Conservation (phyloP, 164 flowering plant genomes). For the Cinnamomum micranthum region DNA sequence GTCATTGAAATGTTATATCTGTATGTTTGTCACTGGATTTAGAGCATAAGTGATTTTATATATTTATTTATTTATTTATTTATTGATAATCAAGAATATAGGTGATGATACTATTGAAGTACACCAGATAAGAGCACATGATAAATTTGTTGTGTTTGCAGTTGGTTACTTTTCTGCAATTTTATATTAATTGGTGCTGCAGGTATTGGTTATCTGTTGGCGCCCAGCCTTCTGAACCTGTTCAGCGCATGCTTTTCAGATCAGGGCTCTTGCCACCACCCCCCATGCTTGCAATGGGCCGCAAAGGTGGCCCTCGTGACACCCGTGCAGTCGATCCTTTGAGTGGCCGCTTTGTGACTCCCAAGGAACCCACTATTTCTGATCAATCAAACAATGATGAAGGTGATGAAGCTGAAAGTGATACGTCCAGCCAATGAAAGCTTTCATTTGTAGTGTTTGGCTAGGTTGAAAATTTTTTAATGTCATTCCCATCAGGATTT, state of each 20-base stretch:
- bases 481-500: too few species aligned
- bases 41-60: too few species aligned
- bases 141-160: too few species aligned
- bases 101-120: too few species aligned
- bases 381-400: slow-evolving; percentile 1
- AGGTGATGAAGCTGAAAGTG: slow-evolving; percentile 5
- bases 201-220: slow-evolving; percentile 41
- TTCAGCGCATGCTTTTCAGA: slow-evolving; percentile 32
- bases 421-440: neutral
- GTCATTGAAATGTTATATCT: too few species aligned
- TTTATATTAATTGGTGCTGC: slow-evolving; percentile 1
- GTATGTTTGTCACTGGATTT: too few species aligned
- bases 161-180: too few species aligned
- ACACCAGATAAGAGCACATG: too few species aligned
- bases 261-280: slow-evolving; percentile 66
- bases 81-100: too few species aligned
- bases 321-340: slow-evolving; percentile 68
- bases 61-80: too few species aligned
- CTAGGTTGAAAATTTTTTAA: too few species aligned
- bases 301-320: slow-evolving; percentile 83
- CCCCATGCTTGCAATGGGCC: slow-evolving; percentile 92
- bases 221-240: slow-evolving; percentile 39
- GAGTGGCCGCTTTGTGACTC: slow-evolving; percentile 50
- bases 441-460: neutral
- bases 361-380: slow-evolving; percentile 14